Evolutionary conservation across 176 grass and related monocot genomes (phyloP).

Genomic region (Lolium multiflorum): DNA sequence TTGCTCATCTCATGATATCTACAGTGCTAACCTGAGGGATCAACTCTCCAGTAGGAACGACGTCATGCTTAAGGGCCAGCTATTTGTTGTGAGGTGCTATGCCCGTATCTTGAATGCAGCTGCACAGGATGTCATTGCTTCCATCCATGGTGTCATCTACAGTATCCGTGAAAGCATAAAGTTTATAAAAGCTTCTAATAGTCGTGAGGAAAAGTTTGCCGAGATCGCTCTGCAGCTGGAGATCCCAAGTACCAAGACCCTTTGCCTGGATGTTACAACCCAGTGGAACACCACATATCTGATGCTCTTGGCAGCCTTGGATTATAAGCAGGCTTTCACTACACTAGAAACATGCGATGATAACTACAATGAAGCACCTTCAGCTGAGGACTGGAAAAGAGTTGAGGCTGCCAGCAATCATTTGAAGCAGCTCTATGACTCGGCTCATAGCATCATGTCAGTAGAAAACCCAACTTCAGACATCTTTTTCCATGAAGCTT

Average conservation of each 20-base stretch:
- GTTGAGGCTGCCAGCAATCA: neutral
- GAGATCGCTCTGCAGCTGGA: slow-evolving; percentile 32
- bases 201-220: neutral
- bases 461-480: slow-evolving; percentile 6
- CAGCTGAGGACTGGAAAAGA: slow-evolving; percentile 7
- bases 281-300: slow-evolving; percentile 30
- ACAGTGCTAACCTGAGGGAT: slow-evolving; percentile 22
- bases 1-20: slow-evolving; percentile 36
- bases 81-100: slow-evolving; percentile 34
- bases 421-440: slow-evolving; percentile 20
- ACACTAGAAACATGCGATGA: slow-evolving; percentile 21
- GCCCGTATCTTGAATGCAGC: slow-evolving; percentile 8
- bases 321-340: slow-evolving; percentile 30
- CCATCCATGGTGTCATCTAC: neutral
- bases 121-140: slow-evolving; percentile 31
- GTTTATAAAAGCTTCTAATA: slow-evolving; percentile 19
- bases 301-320: slow-evolving; percentile 23
- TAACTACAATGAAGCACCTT: slow-evolving; percentile 20
- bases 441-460: slow-evolving; percentile 6
- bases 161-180: slow-evolving; percentile 35
- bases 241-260: slow-evolving; percentile 24
- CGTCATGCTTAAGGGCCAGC: slow-evolving; percentile 22
- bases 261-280: slow-evolving; percentile 35
- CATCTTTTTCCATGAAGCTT: slow-evolving; percentile 33
- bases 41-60: slow-evolving; percentile 8